These are phyloP conservation scores for Phyllosticta citrichinensis DNA, from an alignment of 2,329 filamentous ascomycete genomes.

Conservation along the genomic window DNA sequence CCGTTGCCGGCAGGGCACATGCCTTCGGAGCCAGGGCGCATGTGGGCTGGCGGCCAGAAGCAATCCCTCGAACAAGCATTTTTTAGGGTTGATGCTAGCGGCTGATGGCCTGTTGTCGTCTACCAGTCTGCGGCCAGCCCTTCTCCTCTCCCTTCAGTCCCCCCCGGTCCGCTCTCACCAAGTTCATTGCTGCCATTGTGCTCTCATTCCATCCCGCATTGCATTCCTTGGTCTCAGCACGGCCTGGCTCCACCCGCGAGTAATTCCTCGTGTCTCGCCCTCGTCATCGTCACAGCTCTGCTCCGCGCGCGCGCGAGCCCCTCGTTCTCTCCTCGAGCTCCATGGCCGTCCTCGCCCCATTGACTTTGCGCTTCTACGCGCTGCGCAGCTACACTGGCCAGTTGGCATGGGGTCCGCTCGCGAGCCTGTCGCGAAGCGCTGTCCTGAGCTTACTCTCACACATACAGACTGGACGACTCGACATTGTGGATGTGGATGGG, in stretches of 20 bases:
- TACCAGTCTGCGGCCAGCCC: background rate
- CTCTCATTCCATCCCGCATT: background rate
- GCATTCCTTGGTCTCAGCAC: background rate
- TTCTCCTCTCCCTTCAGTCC: background rate
- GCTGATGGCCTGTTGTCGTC: background rate
- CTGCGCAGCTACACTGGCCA: conserved; percentile 34
- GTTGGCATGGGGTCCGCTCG: conserved; percentile 39
- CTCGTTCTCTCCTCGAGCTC: no score
- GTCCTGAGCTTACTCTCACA: conserved; percentile 36
- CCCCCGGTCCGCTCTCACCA: background rate
- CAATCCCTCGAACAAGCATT: background rate
- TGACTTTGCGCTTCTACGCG: conserved; percentile 29
- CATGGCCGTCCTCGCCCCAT: conserved; percentile 28
- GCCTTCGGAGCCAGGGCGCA: background rate
- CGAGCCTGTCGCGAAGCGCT: conserved; percentile 35
- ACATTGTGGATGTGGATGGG: conserved; percentile 34
- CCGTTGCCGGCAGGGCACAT: background rate
- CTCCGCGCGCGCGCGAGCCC: background rate
- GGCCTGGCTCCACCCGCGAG: background rate
- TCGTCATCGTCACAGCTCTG: background rate
- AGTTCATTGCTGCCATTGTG: background rate
- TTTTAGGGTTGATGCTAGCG: background rate
- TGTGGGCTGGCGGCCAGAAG: background rate
- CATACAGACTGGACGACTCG: conserved; percentile 38
- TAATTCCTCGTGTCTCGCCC: background rate